Conservation (phyloP, 2,329 filamentous ascomycete genomes). For the Fusarium equiseti region DNA sequence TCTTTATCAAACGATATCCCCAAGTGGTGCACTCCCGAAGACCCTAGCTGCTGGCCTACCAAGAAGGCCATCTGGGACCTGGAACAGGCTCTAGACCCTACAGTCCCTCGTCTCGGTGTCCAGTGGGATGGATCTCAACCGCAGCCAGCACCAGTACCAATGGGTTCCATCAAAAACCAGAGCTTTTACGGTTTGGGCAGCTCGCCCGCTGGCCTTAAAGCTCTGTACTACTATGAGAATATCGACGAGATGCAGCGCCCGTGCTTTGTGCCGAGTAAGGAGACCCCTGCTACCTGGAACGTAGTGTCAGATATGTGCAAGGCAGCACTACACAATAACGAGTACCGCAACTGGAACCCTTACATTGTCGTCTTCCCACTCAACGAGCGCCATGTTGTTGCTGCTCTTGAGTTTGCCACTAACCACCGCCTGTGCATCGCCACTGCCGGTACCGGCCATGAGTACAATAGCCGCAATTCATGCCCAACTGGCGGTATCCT, state of each 20-base stretch:
- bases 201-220: neutral
- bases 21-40: conserved; percentile 2
- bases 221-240: neutral
- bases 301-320: neutral
- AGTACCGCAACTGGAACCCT: conserved; percentile 6
- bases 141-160: conserved; percentile 4
- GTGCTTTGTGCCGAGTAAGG: neutral
- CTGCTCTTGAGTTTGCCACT: neutral
- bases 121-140: neutral
- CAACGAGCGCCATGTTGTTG: conserved; percentile 1
- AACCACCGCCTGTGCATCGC: conserved; percentile 1
- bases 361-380: conserved; percentile 6
- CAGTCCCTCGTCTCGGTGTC: neutral
- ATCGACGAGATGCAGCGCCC: neutral
- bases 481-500: conserved; percentile 12
- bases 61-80: neutral
- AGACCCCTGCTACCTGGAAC: neutral
- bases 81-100: neutral
- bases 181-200: neutral
- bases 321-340: conserved; percentile 5
- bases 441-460: conserved; percentile 5
- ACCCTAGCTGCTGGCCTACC: conserved; percentile 5
- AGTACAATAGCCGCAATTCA: conserved; percentile 11
- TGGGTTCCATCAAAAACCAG: neutral
- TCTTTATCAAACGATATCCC: neutral